Percentiles rank a stretch among this genome's conserved stretches.
Conservation (phyloP, 345 rosid genomes). For the Raphanus raphanistrum region DNA sequence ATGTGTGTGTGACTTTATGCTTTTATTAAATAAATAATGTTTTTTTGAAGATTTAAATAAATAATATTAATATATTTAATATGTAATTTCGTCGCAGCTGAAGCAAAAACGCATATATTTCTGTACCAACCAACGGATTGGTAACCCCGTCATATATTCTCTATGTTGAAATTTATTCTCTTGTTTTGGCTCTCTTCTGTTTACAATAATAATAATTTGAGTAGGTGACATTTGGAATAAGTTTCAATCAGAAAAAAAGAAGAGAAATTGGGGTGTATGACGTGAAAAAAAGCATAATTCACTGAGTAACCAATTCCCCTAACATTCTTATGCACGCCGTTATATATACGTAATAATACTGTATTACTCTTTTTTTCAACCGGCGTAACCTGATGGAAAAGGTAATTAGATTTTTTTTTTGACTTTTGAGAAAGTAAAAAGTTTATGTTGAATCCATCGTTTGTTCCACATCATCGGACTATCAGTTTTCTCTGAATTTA, state of each 20-base stretch:
- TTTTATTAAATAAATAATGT: background rate
- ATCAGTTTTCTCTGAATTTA: no score
- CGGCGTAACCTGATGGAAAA: no score
- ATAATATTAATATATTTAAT: background rate
- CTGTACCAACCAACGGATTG: slow-evolving; percentile 28
- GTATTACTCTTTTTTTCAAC: no score
- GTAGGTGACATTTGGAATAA: background rate
- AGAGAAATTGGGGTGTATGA: no score
- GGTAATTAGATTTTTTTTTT: no score
- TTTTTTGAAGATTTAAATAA: background rate
- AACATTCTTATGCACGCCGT: no score
- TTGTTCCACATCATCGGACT: no score
- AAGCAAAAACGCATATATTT: background rate
- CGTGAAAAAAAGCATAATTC: no score
- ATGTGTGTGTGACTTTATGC: background rate
- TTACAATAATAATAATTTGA: background rate
- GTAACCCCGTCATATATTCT: slow-evolving; percentile 28
- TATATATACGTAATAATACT: no score
- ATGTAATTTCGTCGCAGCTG: slow-evolving; percentile 1
- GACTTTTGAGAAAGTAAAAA: no score
- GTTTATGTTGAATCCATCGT: no score
- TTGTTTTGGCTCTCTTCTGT: background rate
- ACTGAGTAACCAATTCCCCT: no score
- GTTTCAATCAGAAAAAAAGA: background rate
- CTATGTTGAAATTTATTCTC: background rate